phyloP scores from a whole-genome alignment of 1,284 basidiomycete genomes.

The Trichosporon sp. region DNA sequence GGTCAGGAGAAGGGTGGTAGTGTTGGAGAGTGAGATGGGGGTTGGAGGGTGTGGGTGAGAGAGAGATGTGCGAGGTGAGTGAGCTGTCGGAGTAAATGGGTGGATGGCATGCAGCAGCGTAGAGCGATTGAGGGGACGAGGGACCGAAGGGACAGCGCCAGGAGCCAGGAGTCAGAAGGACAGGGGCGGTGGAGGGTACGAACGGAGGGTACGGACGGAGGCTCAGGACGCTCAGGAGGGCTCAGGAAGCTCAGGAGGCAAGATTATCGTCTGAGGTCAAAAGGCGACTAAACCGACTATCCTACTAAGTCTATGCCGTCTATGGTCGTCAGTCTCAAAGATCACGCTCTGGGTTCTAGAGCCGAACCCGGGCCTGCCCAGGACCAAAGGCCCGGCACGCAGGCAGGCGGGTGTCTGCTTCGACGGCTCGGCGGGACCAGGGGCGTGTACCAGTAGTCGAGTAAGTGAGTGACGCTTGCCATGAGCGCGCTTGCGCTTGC shows the following conservation, averaged over 20 bases:
- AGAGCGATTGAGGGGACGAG: background rate
- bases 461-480: background rate
- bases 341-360: background rate
- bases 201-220: background rate
- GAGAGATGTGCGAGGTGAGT: slow-evolving; percentile 2
- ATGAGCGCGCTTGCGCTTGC: background rate
- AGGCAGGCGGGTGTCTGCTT: background rate
- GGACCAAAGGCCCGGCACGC: background rate
- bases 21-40: background rate
- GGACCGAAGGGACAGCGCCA: background rate
- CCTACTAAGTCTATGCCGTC: background rate
- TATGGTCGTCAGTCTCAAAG: background rate
- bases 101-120: background rate
- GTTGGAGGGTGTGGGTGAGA: background rate
- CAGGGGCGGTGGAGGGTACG: slow-evolving; percentile 2
- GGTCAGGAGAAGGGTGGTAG: background rate
- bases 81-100: slow-evolving; percentile 4
- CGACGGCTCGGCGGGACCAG: background rate
- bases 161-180: background rate
- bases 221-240: background rate
- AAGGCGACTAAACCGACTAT: background rate
- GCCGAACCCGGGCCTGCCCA: background rate
- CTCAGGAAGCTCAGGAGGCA: no score
- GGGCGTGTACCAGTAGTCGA: background rate
- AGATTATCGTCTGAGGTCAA: background rate